Percentiles rank a stretch among this genome's conserved stretches.
Evolutionary conservation across 805 yeast genomes (phyloP).

Genomic region (Kregervanrija fluxuum): DNA sequence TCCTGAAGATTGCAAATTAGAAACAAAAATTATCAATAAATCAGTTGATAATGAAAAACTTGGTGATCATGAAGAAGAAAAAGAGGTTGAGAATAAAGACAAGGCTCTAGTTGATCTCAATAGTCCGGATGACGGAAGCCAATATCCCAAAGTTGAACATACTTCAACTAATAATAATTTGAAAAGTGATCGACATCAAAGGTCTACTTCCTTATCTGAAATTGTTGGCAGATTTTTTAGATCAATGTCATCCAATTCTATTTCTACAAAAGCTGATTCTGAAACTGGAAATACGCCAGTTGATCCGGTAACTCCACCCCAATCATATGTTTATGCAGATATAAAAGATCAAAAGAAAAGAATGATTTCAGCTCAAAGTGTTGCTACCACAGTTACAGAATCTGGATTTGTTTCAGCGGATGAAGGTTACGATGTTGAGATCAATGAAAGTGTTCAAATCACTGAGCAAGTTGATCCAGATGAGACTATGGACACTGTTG

Average conservation of each 20-base stretch:
- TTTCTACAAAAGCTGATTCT: constrained; percentile 8
- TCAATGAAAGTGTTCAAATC: not conserved
- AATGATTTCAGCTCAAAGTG: constrained; percentile 18
- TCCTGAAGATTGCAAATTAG: constrained; percentile 21
- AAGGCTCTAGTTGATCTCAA: not conserved
- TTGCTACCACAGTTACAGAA: constrained; percentile 21
- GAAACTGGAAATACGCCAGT: not conserved
- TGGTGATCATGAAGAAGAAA: constrained; percentile 1
- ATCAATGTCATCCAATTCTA: constrained; percentile 15
- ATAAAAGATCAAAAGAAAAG: constrained; percentile 7
- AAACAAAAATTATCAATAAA: constrained; percentile 15
- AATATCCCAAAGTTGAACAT: not conserved
- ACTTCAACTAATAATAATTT: not conserved
- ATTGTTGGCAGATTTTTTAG: constrained; percentile 16
- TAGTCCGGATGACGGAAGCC: not conserved
- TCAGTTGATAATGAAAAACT: constrained; percentile 10
- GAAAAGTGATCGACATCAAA: constrained; percentile 2
- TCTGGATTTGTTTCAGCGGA: constrained; percentile 28
- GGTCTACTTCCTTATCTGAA: constrained; percentile 12
- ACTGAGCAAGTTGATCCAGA: constrained; percentile 1
- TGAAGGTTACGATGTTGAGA: constrained; percentile 14
- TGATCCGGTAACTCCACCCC: not conserved
- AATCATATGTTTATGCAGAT: not conserved
- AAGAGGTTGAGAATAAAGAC: not conserved
- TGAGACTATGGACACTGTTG: constrained; percentile 7